Evolutionary conservation across 164 flowering plant genomes (phyloP).

Genomic region (Vitis labrusca): DNA sequence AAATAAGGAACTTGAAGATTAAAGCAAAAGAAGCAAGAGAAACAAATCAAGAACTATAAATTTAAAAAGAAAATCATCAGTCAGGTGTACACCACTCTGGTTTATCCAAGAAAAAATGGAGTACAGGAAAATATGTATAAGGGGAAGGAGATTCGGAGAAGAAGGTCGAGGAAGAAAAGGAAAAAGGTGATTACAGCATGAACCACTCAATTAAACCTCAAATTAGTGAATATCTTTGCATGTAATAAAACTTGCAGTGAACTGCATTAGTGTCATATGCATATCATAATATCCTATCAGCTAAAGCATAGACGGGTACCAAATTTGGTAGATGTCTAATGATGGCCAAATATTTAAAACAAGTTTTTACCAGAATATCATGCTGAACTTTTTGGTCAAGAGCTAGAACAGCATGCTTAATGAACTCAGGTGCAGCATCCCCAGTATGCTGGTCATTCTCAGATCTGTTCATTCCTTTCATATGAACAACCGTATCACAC

Average conservation of each 20-base stretch:
- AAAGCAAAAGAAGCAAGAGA: no score
- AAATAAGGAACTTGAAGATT: no score
- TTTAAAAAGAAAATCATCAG: no score
- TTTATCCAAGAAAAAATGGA: no score
- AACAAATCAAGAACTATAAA: no score
- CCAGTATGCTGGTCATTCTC: slow-evolving; percentile 38
- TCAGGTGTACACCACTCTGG: no score
- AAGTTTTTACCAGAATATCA: slow-evolving; percentile 71
- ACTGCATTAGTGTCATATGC: not conserved
- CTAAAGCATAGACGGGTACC: no score
- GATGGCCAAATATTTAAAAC: not conserved
- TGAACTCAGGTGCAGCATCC: slow-evolving; percentile 78
- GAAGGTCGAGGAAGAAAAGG: not conserved
- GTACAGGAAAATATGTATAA: no score
- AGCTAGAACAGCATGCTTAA: no score
- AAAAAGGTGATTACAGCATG: not conserved
- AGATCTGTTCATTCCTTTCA: slow-evolving; percentile 40
- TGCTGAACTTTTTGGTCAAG: slow-evolving; percentile 90
- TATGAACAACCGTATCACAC: slow-evolving; percentile 46
- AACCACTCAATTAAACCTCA: not conserved
- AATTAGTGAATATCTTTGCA: not conserved
- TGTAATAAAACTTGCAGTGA: not conserved
- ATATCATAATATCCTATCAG: not conserved
- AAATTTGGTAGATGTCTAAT: not conserved
- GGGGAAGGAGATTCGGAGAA: no score